Conservation (phyloP, 2,329 filamentous ascomycete species). For the Cryoendolithus antarcticus region DNA sequence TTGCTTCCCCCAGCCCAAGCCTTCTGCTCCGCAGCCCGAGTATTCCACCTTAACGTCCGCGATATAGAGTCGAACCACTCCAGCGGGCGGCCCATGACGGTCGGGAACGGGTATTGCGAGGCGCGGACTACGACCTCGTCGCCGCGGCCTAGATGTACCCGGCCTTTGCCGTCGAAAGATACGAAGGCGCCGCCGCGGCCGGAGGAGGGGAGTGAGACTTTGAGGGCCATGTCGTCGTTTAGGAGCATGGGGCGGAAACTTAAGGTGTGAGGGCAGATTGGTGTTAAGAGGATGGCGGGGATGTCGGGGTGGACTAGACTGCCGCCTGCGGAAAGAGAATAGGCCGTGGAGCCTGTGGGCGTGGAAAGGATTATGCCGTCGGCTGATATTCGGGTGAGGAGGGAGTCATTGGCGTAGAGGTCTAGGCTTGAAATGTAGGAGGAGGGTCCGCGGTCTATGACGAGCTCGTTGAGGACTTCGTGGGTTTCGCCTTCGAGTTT, state of each 20-base stretch:
- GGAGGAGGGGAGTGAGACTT: slow-evolving; percentile 71
- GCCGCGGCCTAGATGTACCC: slow-evolving; percentile 81
- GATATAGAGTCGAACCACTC: slow-evolving; percentile 98
- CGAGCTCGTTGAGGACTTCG: slow-evolving; percentile 94
- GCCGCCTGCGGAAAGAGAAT: slow-evolving; percentile 89
- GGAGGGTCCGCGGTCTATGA: slow-evolving; percentile 92
- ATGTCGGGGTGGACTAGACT: slow-evolving; percentile 95
- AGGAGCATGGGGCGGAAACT: slow-evolving; percentile 97
- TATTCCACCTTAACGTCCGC: slow-evolving; percentile 89
- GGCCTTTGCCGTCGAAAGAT: slow-evolving; percentile 93
- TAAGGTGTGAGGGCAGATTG: slow-evolving; percentile 92
- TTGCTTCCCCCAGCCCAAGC: slow-evolving; percentile 58
- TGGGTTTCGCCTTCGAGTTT: slow-evolving; percentile 86
- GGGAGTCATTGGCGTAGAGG: slow-evolving; percentile 87
- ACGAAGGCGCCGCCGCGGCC: slow-evolving; percentile 92
- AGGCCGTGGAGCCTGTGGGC: slow-evolving; percentile 80
- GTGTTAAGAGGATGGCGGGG: slow-evolving; percentile 88
- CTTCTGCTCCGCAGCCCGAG: slow-evolving; percentile 81
- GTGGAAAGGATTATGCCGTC: slow-evolving; percentile 98
- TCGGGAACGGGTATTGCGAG: slow-evolving; percentile 93
- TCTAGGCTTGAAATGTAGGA: slow-evolving; percentile 96
- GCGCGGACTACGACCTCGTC: slow-evolving; percentile 95
- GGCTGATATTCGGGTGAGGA: slow-evolving; percentile 89
- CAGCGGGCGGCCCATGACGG: slow-evolving; percentile 74
- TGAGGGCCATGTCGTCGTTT: slow-evolving; percentile 84